Evolutionary conservation across 179 eudicot genomes (phyloP).

Genomic region (Spergularia azorica): DNA sequence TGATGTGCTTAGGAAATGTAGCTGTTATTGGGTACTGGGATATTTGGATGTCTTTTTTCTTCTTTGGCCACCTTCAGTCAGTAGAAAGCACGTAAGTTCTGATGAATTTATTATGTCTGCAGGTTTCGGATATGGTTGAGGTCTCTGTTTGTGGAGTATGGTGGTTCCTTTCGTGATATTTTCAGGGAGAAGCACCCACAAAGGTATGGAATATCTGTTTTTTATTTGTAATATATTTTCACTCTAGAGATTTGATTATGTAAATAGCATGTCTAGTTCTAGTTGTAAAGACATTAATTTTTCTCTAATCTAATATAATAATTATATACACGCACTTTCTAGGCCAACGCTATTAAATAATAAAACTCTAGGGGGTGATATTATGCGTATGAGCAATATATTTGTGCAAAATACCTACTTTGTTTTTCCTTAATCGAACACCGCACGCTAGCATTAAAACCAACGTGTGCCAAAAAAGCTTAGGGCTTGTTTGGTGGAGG

Average conservation of each 20-base stretch:
- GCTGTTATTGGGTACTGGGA: conserved; percentile 4
- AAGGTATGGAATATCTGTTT: conserved; percentile 42
- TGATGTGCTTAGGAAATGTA: not conserved
- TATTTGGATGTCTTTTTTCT: not conserved
- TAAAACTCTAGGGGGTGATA: no score
- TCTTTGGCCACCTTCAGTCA: not conserved
- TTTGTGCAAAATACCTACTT: no score
- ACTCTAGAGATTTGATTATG: not conserved
- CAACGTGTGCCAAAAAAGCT: no score
- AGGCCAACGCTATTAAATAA: no score
- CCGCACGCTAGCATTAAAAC: no score
- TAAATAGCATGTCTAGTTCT: not conserved
- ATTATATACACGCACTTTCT: no score
- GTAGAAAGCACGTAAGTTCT: not conserved
- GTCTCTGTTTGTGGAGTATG: conserved; percentile 64
- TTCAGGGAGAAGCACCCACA: conserved; percentile 81
- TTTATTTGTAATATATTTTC: not conserved
- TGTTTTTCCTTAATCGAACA: no score
- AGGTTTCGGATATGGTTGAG: conserved; percentile 94
- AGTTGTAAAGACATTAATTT: no score
- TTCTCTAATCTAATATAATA: no score
- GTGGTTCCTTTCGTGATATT: conserved; percentile 74
- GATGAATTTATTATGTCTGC: conserved; percentile 2
- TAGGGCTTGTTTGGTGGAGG: no score
- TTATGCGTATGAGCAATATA: no score